Evolutionary conservation across 768 basidiomycete genomes (phyloP), one percentile per base, ranked within the genome.

Genomic region (Termitomyces sp.): DNA sequence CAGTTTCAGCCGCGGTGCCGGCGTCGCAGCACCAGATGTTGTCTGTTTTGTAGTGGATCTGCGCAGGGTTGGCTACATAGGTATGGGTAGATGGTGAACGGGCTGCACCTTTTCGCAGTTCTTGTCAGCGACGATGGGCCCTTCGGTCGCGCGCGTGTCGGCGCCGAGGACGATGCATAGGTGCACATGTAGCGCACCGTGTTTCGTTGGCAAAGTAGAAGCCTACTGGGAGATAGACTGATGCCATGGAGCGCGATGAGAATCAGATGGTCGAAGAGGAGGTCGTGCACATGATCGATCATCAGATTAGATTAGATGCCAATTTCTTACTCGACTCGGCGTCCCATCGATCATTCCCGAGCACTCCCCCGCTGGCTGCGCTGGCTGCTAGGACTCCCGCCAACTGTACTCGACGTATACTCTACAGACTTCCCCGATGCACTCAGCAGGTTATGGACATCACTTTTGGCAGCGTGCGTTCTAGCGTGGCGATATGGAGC

Each of bases 31-130:
- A 99, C 49, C 95, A 83, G 60, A 99, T 98, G 62, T 88, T 87
- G n/a, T n/a, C n/a, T n/a, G 94, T 87, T 69, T 98, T 91, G 74
- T 88, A 98, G 73, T 99, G 97, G 67, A 99, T 99, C 96, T 98
- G n/a, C n/a, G n/a, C 9, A n/a, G n/a, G n/a, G n/a, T n/a, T n/a
- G n/a, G n/a, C n/a, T n/a, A n/a, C n/a, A n/a, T n/a, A n/a, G n/a
- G n/a, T n/a, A n/a, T n/a, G n/a, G n/a, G n/a, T n/a, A n/a, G n/a
- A 33, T 13, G 48, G 44, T 56, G 30, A 56, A 43, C 37, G n/a
- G n/a, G n/a, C n/a, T n/a, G 48, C 55, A 95, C 96, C 89, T 99
- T 99, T 79, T 98, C 97, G 74, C 97, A 99, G 76, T 99, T 99
- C 84, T 99, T 98, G 79, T 98, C 96, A 0, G 93, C 93, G 27